phyloP scores from a whole-genome alignment of 1,284 basidiomycete species.

The Phellopilus nigrolimitatus region DNA sequence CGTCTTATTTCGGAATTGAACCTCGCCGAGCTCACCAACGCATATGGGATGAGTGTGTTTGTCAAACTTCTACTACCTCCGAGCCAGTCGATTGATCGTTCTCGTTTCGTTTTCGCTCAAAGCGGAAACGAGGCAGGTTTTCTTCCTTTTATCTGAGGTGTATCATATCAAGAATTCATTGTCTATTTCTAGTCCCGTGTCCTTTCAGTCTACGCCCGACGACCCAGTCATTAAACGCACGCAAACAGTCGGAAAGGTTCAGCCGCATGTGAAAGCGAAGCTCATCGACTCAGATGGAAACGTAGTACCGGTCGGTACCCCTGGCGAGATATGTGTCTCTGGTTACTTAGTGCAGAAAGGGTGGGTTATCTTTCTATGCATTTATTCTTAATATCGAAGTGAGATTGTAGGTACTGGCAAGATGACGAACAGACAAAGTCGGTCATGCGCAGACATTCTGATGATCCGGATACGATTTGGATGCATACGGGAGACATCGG shows the following conservation, averaged over 20 bases:
- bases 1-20: conserved; percentile 62
- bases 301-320: conserved; percentile 58
- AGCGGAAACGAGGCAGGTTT: conserved; percentile 54
- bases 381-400: too few relatives aligned
- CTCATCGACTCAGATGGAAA: conserved; percentile 56
- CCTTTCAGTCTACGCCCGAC: conserved; percentile 67
- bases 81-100: neutral
- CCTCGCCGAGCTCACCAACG: conserved; percentile 67
- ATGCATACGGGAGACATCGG: conserved; percentile 85
- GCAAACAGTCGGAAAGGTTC: conserved; percentile 74
- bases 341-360: conserved; percentile 81
- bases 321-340: conserved; percentile 71
- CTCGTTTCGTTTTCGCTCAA: neutral
- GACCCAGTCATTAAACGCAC: conserved; percentile 71
- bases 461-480: conserved; percentile 60
- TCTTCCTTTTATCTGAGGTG: neutral
- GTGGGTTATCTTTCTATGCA: too few relatives aligned
- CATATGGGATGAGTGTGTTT: conserved; percentile 77
- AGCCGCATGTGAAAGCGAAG: conserved; percentile 76
- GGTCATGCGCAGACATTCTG: conserved; percentile 51
- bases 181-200: conserved; percentile 57
- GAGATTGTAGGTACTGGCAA: conserved; percentile 77
- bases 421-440: conserved; percentile 62
- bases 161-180: too few relatives aligned
- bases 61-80: too few relatives aligned